Evolutionary conservation across 352 stramenopile genomes (phyloP), one percentile per base, ranked within the genome.

Genomic region (Phytophthora idaei): DNA sequence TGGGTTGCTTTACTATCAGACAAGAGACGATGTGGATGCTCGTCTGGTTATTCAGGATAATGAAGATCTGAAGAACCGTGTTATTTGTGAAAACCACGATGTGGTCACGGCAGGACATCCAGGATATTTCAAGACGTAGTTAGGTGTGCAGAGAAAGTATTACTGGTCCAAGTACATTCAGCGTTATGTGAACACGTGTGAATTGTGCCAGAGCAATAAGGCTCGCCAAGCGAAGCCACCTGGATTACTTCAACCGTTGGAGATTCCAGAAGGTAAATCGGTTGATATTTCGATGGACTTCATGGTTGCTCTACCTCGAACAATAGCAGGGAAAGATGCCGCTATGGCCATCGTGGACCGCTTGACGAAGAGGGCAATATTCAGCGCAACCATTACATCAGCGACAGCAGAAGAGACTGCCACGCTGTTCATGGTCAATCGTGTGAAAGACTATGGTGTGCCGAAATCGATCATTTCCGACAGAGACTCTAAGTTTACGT

Each of bases 1-100:
- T 50, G 28, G 28, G 31, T 25, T 41, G 3, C 27, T 70, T 1
- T 64, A 52, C 32, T 65, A 65, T 28, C 46, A 71, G 17, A 71
- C 49, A 15, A 6, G 29, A 17, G 55, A 65, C 28, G 50, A 71
- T 57, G 47, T 48, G 32, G 31, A 21, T 21, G 0, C 21, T 21
- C 21, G 21, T 21, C 21, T 21, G 21, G 21, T 21, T 21, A 21
- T 21, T 21, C 21, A 0, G 21, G 21, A 21, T 21, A 21, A 21
- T 21, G 21, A 21, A 21, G 21, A 21, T 21, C 21, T 21, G 0
- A 21, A 21, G 21, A 21, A 21, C 21, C 21, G 21, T 21, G 21
- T 21, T 21, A 21, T 21, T 21, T 21, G 21, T 21, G 21, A 21
- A 21, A 21, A 21, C 21, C 21, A 21, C 21, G 21, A 21, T 21